Base-by-base conservation (phyloP, 768 basidiomycete species). In the Boletus patriciae region DNA sequence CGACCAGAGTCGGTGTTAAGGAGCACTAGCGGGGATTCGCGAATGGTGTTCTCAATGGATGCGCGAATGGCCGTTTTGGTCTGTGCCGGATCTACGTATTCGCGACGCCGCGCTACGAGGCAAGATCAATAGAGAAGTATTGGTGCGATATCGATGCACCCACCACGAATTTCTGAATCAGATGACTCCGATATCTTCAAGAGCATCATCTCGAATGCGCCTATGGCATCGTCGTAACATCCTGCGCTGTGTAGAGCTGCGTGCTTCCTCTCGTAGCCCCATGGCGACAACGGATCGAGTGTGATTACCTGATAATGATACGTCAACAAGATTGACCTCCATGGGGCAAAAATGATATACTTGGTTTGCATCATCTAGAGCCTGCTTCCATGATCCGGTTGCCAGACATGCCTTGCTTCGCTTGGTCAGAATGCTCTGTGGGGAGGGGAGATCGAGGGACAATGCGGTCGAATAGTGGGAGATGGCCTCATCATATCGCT, bases 151-250 rank as follows among this genome's bases (percentile, higher is more conserved):
- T 36, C 3, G 23, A 13, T 27, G 7, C 18, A 2, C 50, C 51
- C n/a, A 58, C 51, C 25, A 4, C 25, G 46, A 4, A 37, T n/a
- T 2, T 27, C 36, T 9, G 19, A 31, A 33, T 51, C 16, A 5
- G n/a, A 16, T 6, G 60, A 61, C 16, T 54, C 19, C 7, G 18
- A 16, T 16, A 51, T 34, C 50, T 36, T 51, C 5, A 23, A 55
- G 8, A 61, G 33, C 58, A 55, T 61, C 4, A 3, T 29, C 31
- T 61, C 41, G 11, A 47, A 3, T 46, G 45, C 25, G 4, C 4
- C 25, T 3, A 25, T 4, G 3, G 25, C 25, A 46, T 46, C n/a
- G n/a, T n/a, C n/a, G n/a, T n/a, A n/a, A n/a, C n/a, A n/a, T n/a
- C n/a, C n/a, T n/a, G n/a, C n/a, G n/a, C n/a, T n/a, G n/a, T n/a